Base-by-base conservation (phyloP, 768 basidiomycete genomes). In the Hemileccinum impolitum region DNA sequence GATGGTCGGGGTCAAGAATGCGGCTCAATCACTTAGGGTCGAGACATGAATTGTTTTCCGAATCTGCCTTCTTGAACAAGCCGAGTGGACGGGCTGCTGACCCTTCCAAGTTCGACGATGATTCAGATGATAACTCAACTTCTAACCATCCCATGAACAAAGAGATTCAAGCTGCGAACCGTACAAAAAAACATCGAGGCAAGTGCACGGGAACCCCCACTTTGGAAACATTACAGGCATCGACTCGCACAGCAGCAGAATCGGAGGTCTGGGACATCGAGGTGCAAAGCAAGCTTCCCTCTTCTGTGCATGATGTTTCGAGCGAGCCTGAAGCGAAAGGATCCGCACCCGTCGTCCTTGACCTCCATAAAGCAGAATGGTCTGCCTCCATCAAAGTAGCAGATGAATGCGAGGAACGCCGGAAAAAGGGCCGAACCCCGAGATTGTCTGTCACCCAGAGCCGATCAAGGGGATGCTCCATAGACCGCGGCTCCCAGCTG, bases 201-300 rank as follows among this genome's bases (percentile, higher is more conserved):
- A 48, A 45, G 26, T 25, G 19, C 15, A 15, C 34, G 5, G 19
- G 47, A 45, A 25, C 25, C 5, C 3, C 36, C 6, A 26, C 34
- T 17, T 15, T 21, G 26, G 36, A 45, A n/a, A 15, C 31, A 34
- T 18, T 34, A 31, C 51, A 37, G 46, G 43, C 17, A 12, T 12
- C 51, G 31, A 45, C 41, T 34, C 45, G 45, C 13, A 30, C 44
- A 18, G 23, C 13, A 35, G 56, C 57, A 2, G 65, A 58, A 46
- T 83, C 82, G 10, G 68, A 72, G 17, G 56, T 76, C 8, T 84
- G 83, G 82, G 78, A 77, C 52, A 80, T 84, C 25, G 83, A 84
- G 56, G 40, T 62, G 13, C 70, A 74, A 45, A 57, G 63, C 48
- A 49, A 53, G 25, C 53, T 60, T 25, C 49, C 64, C 49, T 60